Evolutionary conservation across 1,139 yeast species (phyloP).

Genomic region (Yarrowia galli): DNA sequence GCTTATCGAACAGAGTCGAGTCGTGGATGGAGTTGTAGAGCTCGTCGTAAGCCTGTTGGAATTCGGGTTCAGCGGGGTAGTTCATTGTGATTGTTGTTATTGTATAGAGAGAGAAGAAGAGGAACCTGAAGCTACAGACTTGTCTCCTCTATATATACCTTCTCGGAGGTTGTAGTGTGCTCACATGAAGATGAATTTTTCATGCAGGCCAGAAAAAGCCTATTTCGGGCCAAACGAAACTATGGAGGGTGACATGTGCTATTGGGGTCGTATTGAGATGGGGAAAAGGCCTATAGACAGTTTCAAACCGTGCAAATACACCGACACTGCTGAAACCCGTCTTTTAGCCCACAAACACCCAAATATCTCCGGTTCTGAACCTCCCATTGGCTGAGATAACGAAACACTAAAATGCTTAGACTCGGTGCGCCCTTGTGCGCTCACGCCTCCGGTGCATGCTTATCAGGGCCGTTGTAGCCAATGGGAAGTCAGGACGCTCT

Average conservation of each 20-base stretch:
- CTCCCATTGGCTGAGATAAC: conserved; percentile 39
- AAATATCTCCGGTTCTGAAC: background rate
- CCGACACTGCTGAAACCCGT: background rate
- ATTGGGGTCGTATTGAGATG: background rate
- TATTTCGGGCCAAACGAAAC: background rate
- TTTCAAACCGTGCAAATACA: background rate
- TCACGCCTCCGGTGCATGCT: conserved; percentile 37
- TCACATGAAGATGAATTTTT: conserved; percentile 34
- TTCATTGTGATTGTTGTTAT: conserved; percentile 53
- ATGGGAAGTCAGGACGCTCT: background rate
- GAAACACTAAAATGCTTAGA: conserved; percentile 18
- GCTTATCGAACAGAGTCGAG: conserved; percentile 85
- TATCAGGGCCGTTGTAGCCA: conserved; percentile 37
- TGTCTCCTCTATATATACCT: conserved; percentile 30
- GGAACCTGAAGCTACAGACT: background rate
- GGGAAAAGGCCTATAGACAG: background rate
- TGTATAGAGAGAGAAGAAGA: background rate
- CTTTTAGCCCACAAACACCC: background rate
- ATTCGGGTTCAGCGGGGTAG: conserved; percentile 89
- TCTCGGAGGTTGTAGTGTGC: conserved; percentile 32
- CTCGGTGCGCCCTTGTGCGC: conserved; percentile 26
- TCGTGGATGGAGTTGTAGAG: conserved; percentile 86
- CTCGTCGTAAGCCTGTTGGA: conserved; percentile 98
- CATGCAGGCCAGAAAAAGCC: conserved; percentile 30
- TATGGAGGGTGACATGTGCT: conserved; percentile 19